A percentile compares a stretch with the other conserved stretches of the same genome.
phyloP scores from a whole-genome alignment of 2,329 filamentous ascomycete genomes.

The Clonostachys rhizophaga region DNA sequence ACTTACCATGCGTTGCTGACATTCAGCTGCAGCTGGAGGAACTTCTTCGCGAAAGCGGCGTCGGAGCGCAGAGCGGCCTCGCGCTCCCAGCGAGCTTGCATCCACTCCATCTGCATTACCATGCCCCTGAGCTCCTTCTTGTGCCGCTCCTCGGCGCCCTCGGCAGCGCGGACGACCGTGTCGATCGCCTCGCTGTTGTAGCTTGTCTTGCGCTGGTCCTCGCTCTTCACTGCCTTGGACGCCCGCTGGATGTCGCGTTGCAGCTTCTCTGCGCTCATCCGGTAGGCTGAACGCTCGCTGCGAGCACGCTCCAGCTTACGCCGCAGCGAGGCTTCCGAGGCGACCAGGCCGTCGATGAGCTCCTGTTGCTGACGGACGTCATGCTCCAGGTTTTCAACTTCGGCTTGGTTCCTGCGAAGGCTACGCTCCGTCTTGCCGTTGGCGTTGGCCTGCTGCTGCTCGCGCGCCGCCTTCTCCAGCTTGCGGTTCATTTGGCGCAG shows the following conservation, averaged over 20 bases:
- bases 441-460: conserved; percentile 28
- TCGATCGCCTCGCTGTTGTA: conserved; percentile 49
- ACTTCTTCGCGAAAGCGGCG: conserved; percentile 81
- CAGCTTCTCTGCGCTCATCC: conserved; percentile 48
- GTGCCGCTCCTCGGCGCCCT: conserved; percentile 64
- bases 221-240: conserved; percentile 22
- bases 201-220: conserved; percentile 14
- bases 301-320: conserved; percentile 67
- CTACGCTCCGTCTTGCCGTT: conserved; percentile 50
- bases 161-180: conserved; percentile 51
- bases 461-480: conserved; percentile 44
- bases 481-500: conserved; percentile 28
- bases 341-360: conserved; percentile 51
- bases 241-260: conserved; percentile 43
- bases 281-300: conserved; percentile 56
- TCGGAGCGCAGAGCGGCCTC: conserved; percentile 78
- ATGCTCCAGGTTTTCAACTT: conserved; percentile 66
- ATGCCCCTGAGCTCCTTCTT: conserved; percentile 75
- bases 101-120: conserved; percentile 85
- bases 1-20: conserved; percentile 89
- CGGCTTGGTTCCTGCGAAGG: conserved; percentile 58
- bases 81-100: conserved; percentile 74
- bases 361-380: conserved; percentile 67
- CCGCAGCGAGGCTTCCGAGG: conserved; percentile 55
- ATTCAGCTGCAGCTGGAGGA: conserved; percentile 73